Conservation (phyloP, 768 basidiomycete species). For the Macrolepiota albuminosa region DNA sequence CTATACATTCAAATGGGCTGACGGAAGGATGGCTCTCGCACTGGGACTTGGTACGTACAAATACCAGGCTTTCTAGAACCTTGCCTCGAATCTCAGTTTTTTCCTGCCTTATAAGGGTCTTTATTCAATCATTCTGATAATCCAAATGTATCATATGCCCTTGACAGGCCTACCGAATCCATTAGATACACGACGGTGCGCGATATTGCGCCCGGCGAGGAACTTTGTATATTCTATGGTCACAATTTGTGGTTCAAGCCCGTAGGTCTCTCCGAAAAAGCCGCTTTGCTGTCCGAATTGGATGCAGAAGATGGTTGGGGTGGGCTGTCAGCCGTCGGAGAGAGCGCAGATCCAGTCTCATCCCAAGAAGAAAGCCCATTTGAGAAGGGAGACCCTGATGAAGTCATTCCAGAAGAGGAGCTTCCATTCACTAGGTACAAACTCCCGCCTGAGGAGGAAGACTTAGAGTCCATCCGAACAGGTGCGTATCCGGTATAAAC, state of each 20-base stretch:
- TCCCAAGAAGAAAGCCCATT: slow-evolving; percentile 23
- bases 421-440: slow-evolving; percentile 67
- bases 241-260: slow-evolving; percentile 63
- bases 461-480: slow-evolving; percentile 49
- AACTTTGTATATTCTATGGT: slow-evolving; percentile 78
- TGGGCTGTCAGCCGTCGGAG: slow-evolving; percentile 28
- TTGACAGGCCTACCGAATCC: slow-evolving; percentile 49
- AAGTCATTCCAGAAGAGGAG: slow-evolving; percentile 48
- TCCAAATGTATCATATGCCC: slow-evolving; percentile 66
- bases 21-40: slow-evolving; percentile 72
- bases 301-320: slow-evolving; percentile 43
- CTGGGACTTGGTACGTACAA: slow-evolving; percentile 59
- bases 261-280: slow-evolving; percentile 17
- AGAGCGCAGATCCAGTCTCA: slow-evolving; percentile 11
- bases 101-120: slow-evolving; percentile 46
- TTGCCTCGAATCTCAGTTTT: background rate
- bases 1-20: slow-evolving; percentile 74
- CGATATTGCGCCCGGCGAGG: slow-evolving; percentile 53
- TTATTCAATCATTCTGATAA: slow-evolving; percentile 72
- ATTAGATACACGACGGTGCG: slow-evolving; percentile 60
- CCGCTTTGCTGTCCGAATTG: background rate
- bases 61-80: background rate
- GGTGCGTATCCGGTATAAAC: slow-evolving; percentile 28
- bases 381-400: slow-evolving; percentile 33
- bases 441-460: slow-evolving; percentile 60